phyloP scores from a whole-genome alignment of 495 filamentous ascomycete genomes.

The Hypomontagnella monticulosa region DNA sequence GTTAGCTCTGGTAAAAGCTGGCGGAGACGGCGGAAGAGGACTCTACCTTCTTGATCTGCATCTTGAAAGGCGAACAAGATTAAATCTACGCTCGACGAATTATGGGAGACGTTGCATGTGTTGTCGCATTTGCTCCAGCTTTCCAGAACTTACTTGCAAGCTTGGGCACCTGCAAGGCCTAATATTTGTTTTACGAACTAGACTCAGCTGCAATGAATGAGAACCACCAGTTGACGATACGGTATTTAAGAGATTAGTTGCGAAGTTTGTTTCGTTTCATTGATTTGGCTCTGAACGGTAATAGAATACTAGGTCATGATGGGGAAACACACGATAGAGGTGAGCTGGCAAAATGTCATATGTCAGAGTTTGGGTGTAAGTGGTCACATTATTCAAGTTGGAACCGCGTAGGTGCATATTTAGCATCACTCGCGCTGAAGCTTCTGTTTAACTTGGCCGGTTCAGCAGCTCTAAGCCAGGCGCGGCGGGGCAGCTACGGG shows the following conservation, averaged over 20 bases:
- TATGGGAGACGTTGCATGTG: conserved; percentile 7
- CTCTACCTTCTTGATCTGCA: conserved; percentile 39
- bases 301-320: conserved; percentile 10
- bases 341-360: conserved; percentile 36
- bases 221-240: background rate
- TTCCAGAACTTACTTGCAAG: conserved; percentile 26
- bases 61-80: conserved; percentile 13
- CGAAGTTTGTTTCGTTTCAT: background rate
- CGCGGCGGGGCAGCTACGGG: conserved; percentile 24
- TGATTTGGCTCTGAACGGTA: conserved; percentile 19
- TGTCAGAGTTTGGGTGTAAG: conserved; percentile 10
- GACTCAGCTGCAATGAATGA: background rate
- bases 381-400: conserved; percentile 33
- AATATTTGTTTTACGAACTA: background rate
- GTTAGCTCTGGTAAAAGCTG: conserved; percentile 24
- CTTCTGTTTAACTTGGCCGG: background rate
- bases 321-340: conserved; percentile 13
- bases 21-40: background rate
- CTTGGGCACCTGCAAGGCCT: conserved; percentile 25
- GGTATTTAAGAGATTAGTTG: conserved; percentile 2
- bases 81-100: conserved; percentile 17
- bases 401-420: conserved; percentile 13
- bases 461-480: background rate
- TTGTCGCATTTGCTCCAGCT: conserved; percentile 34
- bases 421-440: conserved; percentile 1